Evolutionary conservation across 345 rosid species (phyloP), one percentile per base, ranked within the genome.

Genomic region (Brassica rapa): DNA sequence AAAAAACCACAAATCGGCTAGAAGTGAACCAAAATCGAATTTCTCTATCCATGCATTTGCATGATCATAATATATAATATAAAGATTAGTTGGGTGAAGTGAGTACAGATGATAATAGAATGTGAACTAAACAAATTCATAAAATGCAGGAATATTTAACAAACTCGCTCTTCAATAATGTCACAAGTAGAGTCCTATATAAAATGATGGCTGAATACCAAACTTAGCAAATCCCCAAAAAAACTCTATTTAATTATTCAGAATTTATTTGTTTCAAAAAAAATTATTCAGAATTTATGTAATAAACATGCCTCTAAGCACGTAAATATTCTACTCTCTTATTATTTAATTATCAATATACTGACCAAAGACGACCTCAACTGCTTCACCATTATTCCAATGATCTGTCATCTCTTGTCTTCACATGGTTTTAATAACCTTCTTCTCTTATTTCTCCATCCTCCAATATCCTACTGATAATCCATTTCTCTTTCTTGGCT

Each of bases 351-450:
- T 0, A 14, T 6, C 16, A 4, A 64, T 35, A 63, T 35, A 63
- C 72, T 70, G 76, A 69, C 21, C 62, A 80, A 74, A 80, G 43
- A 62, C 51, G 25, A 74, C 43, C 4, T 39, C 68, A 75, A 70
- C 82, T 73, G 46, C 82, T 68, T 74, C 82, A 80, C 56, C 56
- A 74, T 68, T 35, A 27, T 80, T 57, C 68, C 80, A 75, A 39
- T 35, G 39, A 55, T 33, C 59, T 80, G 76, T 75, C 68, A 64
- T 69, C 25, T 69, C 55, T 64, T 70, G 72, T 46, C 76, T 80
- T 65, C 33, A 75, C 72, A 70, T 80, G 71, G 19, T 73, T 29
- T 35, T 25, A 6, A 68, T 35, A 79, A 33, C 60, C 16, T 27
- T 49, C 66, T 39, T 15, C 41, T 63, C 76, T 74, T 27, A 23